phyloP scores from a whole-genome alignment of 257 asterid species.

The Ligustrum vulgare region DNA sequence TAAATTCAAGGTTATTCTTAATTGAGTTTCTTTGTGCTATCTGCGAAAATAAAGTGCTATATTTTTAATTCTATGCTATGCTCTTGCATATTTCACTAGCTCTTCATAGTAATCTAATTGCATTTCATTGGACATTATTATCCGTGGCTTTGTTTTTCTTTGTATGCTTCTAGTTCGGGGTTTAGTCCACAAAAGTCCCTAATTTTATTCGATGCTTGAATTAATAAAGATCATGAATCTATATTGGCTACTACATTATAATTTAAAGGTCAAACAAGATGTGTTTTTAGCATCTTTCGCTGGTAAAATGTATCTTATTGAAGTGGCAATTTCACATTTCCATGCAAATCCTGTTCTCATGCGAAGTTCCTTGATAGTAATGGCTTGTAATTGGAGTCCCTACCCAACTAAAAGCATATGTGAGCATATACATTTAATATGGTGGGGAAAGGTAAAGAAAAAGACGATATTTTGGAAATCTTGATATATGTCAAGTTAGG shows the following conservation, averaged over 20 bases:
- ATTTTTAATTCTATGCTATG: not conserved
- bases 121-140: not conserved
- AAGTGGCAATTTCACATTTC: not conserved
- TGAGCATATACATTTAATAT: not conserved
- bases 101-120: constrained; percentile 5
- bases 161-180: not conserved
- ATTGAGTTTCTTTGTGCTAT: constrained; percentile 1
- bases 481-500: not conserved
- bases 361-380: not conserved
- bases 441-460: not conserved
- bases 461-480: not conserved
- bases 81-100: not conserved
- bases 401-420: not conserved
- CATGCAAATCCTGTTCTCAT: not conserved
- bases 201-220: not conserved
- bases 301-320: not conserved
- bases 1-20: not conserved
- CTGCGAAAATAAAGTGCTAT: not conserved
- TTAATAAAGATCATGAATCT: not conserved
- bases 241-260: not conserved
- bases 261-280: not conserved
- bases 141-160: not conserved
- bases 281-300: not conserved
- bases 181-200: not conserved
- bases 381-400: not conserved